phyloP scores from a whole-genome alignment of 805 yeast genomes.

The Starmerella kuoi region DNA sequence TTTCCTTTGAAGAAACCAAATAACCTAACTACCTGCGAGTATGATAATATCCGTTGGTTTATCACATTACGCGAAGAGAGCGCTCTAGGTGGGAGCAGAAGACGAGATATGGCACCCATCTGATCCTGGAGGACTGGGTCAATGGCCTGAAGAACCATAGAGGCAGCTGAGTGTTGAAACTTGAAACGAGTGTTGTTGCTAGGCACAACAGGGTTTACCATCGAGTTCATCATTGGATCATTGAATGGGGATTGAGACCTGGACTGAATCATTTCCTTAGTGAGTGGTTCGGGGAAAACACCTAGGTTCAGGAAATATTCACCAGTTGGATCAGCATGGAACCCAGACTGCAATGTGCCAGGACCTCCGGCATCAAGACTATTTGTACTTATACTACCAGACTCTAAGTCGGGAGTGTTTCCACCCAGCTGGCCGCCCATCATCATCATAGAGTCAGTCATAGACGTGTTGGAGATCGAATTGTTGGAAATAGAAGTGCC shows the following conservation, averaged over 20 bases:
- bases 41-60: constrained; percentile 37
- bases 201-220: neutral
- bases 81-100: constrained; percentile 4
- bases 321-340: neutral
- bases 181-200: constrained; percentile 2
- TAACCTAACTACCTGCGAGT: constrained; percentile 38
- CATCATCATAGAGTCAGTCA: no score
- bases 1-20: constrained; percentile 49
- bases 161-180: constrained; percentile 9
- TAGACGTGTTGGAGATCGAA: no score
- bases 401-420: no score
- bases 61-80: constrained; percentile 32
- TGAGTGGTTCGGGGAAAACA: constrained; percentile 2
- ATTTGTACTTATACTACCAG: no score
- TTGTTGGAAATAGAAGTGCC: no score
- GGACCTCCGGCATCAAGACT: neutral
- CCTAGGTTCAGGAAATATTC: constrained; percentile 3
- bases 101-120: constrained; percentile 10
- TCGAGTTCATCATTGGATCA: neutral
- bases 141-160: constrained; percentile 6
- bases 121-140: neutral
- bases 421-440: no score
- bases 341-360: neutral
- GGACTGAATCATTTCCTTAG: neutral
- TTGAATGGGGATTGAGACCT: neutral